A percentile compares a stretch with the other conserved stretches of the same genome.
Evolutionary conservation across 2,329 filamentous ascomycete genomes (phyloP).

Genomic region (Xylaria digitata): DNA sequence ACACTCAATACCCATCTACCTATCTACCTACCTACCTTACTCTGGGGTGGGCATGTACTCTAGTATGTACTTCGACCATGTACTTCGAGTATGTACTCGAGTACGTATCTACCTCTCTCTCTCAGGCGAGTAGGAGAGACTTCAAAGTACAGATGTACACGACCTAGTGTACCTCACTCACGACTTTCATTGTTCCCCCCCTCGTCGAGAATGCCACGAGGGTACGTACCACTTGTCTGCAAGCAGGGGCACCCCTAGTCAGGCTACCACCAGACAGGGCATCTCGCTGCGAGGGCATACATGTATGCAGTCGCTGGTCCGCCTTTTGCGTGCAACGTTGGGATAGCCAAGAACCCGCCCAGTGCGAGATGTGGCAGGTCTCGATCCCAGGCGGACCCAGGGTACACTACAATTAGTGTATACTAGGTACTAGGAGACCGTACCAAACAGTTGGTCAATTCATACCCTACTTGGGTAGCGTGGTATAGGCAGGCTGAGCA

Average conservation of each 20-base stretch:
- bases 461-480: background rate
- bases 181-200: background rate
- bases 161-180: constrained; percentile 8
- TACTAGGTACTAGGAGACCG: constrained; percentile 10
- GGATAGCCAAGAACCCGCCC: constrained; percentile 37
- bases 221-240: constrained; percentile 29
- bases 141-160: too few species aligned
- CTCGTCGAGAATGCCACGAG: constrained; percentile 37
- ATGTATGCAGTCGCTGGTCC: constrained; percentile 41
- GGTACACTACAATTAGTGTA: constrained; percentile 5
- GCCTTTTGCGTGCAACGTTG: constrained; percentile 43
- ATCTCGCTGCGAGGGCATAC: constrained; percentile 36
- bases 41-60: background rate
- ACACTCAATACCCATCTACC: too few species aligned
- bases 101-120: background rate
- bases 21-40: background rate
- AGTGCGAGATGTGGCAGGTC: constrained; percentile 39
- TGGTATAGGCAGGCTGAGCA: constrained; percentile 12
- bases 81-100: too few species aligned
- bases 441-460: constrained; percentile 34
- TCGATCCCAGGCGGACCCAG: constrained; percentile 8
- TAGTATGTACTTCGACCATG: too few species aligned
- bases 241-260: constrained; percentile 35
- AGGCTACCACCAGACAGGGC: constrained; percentile 38
- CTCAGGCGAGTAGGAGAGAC: constrained; percentile 22